phyloP scores from a whole-genome alignment of 805 yeast species.

The Candida ponderosae region DNA sequence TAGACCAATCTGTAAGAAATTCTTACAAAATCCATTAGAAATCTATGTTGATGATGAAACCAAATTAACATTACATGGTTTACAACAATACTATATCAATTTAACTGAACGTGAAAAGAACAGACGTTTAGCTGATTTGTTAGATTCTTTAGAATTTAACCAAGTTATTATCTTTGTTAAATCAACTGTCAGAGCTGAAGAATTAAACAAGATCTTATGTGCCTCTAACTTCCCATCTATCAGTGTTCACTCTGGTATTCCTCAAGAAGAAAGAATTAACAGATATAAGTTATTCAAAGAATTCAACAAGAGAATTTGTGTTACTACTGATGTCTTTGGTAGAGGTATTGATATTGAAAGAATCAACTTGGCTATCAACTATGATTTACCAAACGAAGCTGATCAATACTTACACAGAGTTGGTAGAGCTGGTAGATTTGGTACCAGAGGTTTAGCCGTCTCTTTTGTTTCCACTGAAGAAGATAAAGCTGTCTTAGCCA shows the following conservation, averaged over 20 bases:
- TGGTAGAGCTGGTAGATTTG: constrained; percentile 99
- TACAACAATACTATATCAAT: constrained; percentile 93
- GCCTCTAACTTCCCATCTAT: constrained; percentile 96
- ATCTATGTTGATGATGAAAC: constrained; percentile 97
- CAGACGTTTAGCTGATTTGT: constrained; percentile 82
- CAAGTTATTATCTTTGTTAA: constrained; percentile 96
- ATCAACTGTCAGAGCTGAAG: constrained; percentile 86
- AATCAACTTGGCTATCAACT: constrained; percentile 95
- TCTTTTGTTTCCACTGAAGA: constrained; percentile 81
- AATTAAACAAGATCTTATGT: constrained; percentile 78
- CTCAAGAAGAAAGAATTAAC: constrained; percentile 97
- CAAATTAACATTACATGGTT: constrained; percentile 93
- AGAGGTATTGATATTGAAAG: constrained; percentile 99
- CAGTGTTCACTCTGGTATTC: constrained; percentile 91
- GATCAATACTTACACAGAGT: constrained; percentile 98
- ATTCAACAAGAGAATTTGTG: constrained; percentile 97
- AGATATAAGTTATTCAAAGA: constrained; percentile 95
- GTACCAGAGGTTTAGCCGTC: constrained; percentile 96
- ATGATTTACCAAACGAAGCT: constrained; percentile 93
- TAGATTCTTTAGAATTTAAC: constrained; percentile 92
- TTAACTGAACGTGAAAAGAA: constrained; percentile 88
- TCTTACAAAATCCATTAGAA: constrained; percentile 96
- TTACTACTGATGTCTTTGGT: constrained; percentile 96
- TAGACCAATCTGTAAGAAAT: constrained; percentile 94
- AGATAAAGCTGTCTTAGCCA: constrained; percentile 83